These are phyloP conservation scores for Priceomyces fermenticarens DNA, from an alignment of 805 yeast genomes.

Conservation along the genomic window DNA sequence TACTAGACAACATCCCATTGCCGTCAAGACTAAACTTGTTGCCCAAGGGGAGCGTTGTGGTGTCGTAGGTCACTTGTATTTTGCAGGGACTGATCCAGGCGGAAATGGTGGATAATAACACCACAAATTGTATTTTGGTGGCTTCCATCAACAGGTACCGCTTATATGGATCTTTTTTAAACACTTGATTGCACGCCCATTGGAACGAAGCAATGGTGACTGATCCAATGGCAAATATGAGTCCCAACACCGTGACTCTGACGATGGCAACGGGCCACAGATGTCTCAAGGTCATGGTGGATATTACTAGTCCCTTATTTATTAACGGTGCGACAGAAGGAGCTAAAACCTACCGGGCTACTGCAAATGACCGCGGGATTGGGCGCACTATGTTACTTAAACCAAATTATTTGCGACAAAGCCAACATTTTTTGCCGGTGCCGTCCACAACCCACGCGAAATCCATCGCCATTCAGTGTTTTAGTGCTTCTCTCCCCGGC, in stretches of 20 bases:
- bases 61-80: conserved; percentile 50
- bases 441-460: no score
- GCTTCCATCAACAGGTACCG: conserved; percentile 43
- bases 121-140: conserved; percentile 59
- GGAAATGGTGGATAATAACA: conserved; percentile 49
- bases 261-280: conserved; percentile 16
- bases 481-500: no score
- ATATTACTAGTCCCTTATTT: no score
- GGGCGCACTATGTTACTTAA: no score
- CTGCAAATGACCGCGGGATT: no score
- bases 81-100: conserved; percentile 51
- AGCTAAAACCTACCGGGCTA: no score
- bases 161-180: conserved; percentile 26
- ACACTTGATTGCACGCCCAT: conserved; percentile 29
- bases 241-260: conserved; percentile 19
- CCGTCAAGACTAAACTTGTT: conserved; percentile 26
- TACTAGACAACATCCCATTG: conserved; percentile 18
- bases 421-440: no score
- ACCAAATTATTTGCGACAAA: no score
- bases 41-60: conserved; percentile 17
- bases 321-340: no score
- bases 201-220: conserved; percentile 49
- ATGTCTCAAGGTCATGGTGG: conserved; percentile 7
- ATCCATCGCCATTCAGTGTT: no score
- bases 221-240: conserved; percentile 22